A percentile compares a stretch with the other conserved stretches of the same genome.
These are phyloP conservation scores for Kondoa subrosea DNA, from an alignment of 768 basidiomycete species.

Conservation along the genomic window DNA sequence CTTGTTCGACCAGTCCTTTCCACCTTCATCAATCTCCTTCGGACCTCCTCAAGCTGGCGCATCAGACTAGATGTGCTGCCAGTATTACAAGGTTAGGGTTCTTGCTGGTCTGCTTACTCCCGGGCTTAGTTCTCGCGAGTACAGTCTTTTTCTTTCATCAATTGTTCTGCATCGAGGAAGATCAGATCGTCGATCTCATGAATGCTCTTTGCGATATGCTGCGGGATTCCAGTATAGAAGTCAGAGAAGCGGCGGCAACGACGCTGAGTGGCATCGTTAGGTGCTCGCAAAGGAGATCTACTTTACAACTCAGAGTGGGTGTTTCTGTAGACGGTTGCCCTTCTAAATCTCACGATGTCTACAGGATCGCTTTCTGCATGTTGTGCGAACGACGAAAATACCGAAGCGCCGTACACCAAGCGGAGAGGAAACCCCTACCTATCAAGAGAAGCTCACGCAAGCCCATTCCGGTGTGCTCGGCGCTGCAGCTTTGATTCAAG, in stretches of 20 bases:
- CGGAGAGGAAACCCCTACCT: constrained; percentile 41
- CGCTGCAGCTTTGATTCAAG: constrained; percentile 81
- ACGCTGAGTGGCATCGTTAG: constrained; percentile 35
- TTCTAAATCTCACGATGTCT: constrained; percentile 3
- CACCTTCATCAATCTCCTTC: constrained; percentile 58
- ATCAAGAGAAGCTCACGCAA: constrained; percentile 54
- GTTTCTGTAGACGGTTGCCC: background rate
- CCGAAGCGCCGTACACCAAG: constrained; percentile 39
- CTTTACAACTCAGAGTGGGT: constrained; percentile 33
- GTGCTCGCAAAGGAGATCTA: constrained; percentile 35
- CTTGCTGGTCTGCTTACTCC: too few relatives aligned
- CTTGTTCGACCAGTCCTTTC: constrained; percentile 54
- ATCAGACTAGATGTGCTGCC: constrained; percentile 73
- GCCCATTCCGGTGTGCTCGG: constrained; percentile 84
- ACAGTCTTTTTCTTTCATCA: constrained; percentile 48
- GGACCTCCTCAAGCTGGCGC: constrained; percentile 64
- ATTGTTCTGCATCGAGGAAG: constrained; percentile 58
- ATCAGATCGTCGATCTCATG: constrained; percentile 58
- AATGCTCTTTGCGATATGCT: constrained; percentile 71
- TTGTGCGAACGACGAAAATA: constrained; percentile 50
- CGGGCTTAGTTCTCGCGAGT: background rate
- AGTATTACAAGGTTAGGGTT: constrained; percentile 39
- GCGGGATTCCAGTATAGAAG: constrained; percentile 31
- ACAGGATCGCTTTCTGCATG: constrained; percentile 62
- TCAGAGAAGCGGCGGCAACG: constrained; percentile 26